A percentile compares a stretch with the other conserved stretches of the same genome.
Evolutionary conservation across 192 early-diverging fungal species (phyloP).

Genomic region (Diversispora epigaea): DNA sequence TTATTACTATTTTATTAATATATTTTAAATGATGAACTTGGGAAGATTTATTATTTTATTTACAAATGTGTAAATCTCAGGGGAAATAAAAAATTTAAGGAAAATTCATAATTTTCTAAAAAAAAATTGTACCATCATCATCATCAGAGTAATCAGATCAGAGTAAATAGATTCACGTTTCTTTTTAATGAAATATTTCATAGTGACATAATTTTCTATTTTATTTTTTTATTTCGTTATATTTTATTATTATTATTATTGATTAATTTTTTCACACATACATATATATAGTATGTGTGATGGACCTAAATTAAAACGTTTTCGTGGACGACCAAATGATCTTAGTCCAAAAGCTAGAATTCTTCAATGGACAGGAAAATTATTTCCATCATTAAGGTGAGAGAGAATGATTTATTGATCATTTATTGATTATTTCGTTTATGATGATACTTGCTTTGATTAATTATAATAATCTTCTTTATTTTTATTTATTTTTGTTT

Average conservation of each 20-base stretch:
- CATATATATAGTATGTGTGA: conserved; percentile 39
- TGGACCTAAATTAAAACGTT: conserved; percentile 69
- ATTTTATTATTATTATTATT: too few relatives aligned
- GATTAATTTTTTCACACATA: background rate
- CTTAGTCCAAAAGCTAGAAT: conserved; percentile 71
- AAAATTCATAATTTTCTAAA: too few relatives aligned
- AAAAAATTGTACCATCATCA: too few relatives aligned
- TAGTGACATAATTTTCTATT: background rate
- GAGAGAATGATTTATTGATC: conserved; percentile 14
- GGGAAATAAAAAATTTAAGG: too few relatives aligned
- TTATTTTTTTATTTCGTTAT: background rate
- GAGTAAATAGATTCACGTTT: too few relatives aligned
- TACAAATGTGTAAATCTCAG: too few relatives aligned
- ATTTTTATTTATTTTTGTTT: too few relatives aligned
- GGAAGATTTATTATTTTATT: too few relatives aligned
- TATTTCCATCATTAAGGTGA: conserved; percentile 57
- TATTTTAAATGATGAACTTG: too few relatives aligned
- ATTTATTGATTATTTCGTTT: background rate
- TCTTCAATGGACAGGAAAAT: conserved; percentile 42
- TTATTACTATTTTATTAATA: too few relatives aligned
- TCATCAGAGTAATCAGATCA: too few relatives aligned
- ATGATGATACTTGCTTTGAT: background rate
- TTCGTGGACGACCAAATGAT: conserved; percentile 83
- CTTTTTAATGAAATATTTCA: background rate
- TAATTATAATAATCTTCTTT: too few relatives aligned